Percentiles rank a stretch among this genome's conserved stretches.
These are phyloP conservation scores for Seiridium unicorne DNA, from an alignment of 2,329 filamentous ascomycete species.

Conservation along the genomic window DNA sequence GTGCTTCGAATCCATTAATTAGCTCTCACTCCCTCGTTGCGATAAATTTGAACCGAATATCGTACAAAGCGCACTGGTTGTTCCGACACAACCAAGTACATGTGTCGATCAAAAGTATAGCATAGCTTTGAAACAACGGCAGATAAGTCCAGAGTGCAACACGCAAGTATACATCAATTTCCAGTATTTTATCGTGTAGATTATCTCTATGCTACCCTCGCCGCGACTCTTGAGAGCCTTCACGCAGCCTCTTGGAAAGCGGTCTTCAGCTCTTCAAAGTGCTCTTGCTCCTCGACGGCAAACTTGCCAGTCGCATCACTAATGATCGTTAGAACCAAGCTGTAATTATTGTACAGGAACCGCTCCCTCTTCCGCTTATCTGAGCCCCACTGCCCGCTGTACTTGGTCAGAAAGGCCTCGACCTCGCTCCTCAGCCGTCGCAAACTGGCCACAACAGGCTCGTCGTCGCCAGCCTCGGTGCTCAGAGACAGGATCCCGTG, in stretches of 20 bases:
- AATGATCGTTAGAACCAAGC: constrained; percentile 89
- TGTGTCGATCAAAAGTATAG: no score
- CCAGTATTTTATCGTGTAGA: no score
- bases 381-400: constrained; percentile 69
- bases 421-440: constrained; percentile 76
- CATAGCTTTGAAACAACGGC: no score
- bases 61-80: no score
- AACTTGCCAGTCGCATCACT: constrained; percentile 73
- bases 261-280: constrained; percentile 68
- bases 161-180: not conserved
- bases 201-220: no score
- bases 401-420: constrained; percentile 76
- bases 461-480: constrained; percentile 89
- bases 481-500: constrained; percentile 82
- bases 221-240: not conserved
- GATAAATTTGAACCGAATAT: no score
- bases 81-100: no score
- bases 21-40: no score
- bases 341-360: constrained; percentile 96
- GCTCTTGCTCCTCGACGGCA: constrained; percentile 69
- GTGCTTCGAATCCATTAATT: no score
- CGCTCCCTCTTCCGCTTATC: constrained; percentile 80
- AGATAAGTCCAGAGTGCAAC: no score
- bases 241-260: constrained; percentile 50
- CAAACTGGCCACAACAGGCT: constrained; percentile 83